Percentiles rank a stretch among this genome's conserved stretches.
Conservation (phyloP, 2,329 filamentous ascomycete species). For the Colletotrichum graminicola region DNA sequence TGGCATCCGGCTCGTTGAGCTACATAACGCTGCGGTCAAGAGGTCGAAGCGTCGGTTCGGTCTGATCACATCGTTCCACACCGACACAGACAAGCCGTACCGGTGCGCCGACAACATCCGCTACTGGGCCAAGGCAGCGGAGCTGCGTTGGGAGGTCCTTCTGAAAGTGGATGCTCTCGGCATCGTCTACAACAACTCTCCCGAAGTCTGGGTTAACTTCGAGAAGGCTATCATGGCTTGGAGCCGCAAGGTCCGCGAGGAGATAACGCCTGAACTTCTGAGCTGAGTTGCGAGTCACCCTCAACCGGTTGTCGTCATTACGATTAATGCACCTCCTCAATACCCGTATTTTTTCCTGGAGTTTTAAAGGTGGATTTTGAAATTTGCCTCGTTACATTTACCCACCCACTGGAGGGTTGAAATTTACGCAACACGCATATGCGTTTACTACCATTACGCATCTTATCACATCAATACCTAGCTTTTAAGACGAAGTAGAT, state of each 20-base stretch:
- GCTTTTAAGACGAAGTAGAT: slow-evolving; percentile 3
- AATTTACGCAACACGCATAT: slow-evolving; percentile 20
- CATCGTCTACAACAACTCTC: slow-evolving; percentile 80
- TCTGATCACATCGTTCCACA: slow-evolving; percentile 88
- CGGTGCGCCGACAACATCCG: slow-evolving; percentile 92
- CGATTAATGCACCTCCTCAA: slow-evolving; percentile 41
- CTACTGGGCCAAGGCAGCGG: slow-evolving; percentile 96
- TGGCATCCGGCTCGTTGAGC: slow-evolving; percentile 82
- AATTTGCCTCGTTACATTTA: slow-evolving; percentile 25
- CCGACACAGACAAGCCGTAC: slow-evolving; percentile 95
- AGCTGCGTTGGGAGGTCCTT: slow-evolving; percentile 91
- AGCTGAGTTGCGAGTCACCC: slow-evolving; percentile 24
- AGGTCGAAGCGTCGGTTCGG: slow-evolving; percentile 90
- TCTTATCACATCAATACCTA: slow-evolving; percentile 22
- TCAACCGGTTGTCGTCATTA: slow-evolving; percentile 34
- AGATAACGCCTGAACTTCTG: slow-evolving; percentile 78
- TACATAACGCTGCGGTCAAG: slow-evolving; percentile 90
- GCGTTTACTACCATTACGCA: slow-evolving; percentile 19
- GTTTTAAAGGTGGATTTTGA: slow-evolving; percentile 18
- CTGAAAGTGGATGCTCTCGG: slow-evolving; percentile 88
- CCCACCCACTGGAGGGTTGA: slow-evolving; percentile 15
- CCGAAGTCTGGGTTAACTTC: slow-evolving; percentile 82
- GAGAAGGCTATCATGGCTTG: slow-evolving; percentile 86
- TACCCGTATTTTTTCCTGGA: slow-evolving; percentile 40
- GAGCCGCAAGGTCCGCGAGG: slow-evolving; percentile 85